Evolutionary conservation across 1,139 yeast genomes (phyloP).

Genomic region (Pichia sp.): DNA sequence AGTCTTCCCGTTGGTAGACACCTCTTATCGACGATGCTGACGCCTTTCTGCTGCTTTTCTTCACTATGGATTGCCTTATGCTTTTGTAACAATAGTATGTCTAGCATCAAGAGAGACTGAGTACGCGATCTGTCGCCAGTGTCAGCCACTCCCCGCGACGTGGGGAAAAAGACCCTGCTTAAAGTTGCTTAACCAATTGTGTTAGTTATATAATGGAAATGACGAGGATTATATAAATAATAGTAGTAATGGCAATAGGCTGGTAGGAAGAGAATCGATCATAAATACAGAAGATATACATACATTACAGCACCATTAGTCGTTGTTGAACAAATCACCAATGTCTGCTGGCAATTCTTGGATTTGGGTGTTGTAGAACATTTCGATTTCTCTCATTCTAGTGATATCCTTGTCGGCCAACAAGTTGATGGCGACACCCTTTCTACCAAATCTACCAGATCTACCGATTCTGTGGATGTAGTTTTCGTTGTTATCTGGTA

Average conservation of each 20-base stretch:
- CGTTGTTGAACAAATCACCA: conserved; percentile 58
- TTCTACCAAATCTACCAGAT: conserved; percentile 99
- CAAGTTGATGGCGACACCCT: conserved; percentile 99
- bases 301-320: conserved; percentile 31
- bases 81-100: background rate
- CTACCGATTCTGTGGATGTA: conserved; percentile 99
- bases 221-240: background rate
- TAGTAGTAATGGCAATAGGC: background rate
- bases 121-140: background rate
- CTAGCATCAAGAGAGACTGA: too few species aligned
- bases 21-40: too few species aligned
- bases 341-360: conserved; percentile 97
- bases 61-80: background rate
- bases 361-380: conserved; percentile 96
- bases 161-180: background rate
- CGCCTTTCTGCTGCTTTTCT: too few species aligned
- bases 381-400: conserved; percentile 96
- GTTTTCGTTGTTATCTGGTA: conserved; percentile 97
- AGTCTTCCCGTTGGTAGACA: too few species aligned
- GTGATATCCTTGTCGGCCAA: conserved; percentile 88
- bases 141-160: background rate
- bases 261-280: background rate
- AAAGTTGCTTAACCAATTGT: background rate
- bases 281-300: background rate
- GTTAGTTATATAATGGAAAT: background rate